Evolutionary conservation across 2,329 filamentous ascomycete genomes (phyloP), one percentile per base, ranked within the genome.

Genomic region (Aureobasidium sp.): DNA sequence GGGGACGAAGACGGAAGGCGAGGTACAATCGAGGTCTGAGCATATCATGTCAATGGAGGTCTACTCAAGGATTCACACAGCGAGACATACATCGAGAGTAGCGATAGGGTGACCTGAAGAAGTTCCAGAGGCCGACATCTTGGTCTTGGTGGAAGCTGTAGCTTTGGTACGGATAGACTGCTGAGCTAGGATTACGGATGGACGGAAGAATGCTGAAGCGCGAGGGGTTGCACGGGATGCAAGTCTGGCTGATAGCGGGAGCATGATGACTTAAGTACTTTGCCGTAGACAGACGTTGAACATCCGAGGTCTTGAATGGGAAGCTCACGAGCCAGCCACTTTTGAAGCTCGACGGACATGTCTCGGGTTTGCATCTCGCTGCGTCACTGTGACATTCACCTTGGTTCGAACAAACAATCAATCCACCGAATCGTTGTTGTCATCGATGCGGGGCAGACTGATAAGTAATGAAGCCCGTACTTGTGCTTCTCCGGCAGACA

Each of bases 1-100:
- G 83, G 80, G 12, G 88, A 87, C 67, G 89, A 86, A 25, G 80
- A 74, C 3, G 91, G 90, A 45, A 96, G 87, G 67, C 85, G 82
- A 65, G 84, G 82, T 64, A 83, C 80, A 65, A 91, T 82, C 36
- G 87, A 84, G 63, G 82, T 79, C 87, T 90, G 65, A n/a, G 49
- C 2, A 36, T 20, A 14, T 11, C 8, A 44, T 29, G 58, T 68
- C 59, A 68, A 63, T 62, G 12, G 56, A 22, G 34, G 5, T 44
- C 27, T 17, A 27, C 11, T 17, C 14, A 29, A 44, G 34, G 11
- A 20, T 34, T 7, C 49, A 37, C 2, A 15, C 14, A 6, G 25
- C 71, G 20, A n/a, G 5, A 1, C 64, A 29, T 66, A 70, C 69
- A 56, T 70, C 69, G 29, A 70, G 65, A 27, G 67, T 69, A 17